These are phyloP conservation scores for Brassica carinata DNA, from an alignment of 345 rosid genomes.

Conservation along the genomic window DNA sequence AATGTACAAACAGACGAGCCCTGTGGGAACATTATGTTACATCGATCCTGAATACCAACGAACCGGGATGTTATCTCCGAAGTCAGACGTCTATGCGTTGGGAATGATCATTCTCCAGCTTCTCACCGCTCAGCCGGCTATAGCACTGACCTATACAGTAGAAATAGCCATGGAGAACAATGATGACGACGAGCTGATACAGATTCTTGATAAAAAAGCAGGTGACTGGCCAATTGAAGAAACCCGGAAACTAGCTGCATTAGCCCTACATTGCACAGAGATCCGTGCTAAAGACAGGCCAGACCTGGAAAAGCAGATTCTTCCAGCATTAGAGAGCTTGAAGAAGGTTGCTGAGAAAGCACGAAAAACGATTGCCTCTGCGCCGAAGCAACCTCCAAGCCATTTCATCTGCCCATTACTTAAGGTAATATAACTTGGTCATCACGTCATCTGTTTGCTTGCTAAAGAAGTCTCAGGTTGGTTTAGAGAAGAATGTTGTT, in stretches of 20 bases:
- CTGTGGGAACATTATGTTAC: slow-evolving; percentile 81
- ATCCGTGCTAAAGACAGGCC: slow-evolving; percentile 63
- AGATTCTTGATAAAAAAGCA: slow-evolving; percentile 66
- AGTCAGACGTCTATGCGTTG: slow-evolving; percentile 82
- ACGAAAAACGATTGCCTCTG: slow-evolving; percentile 21
- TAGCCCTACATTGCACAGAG: slow-evolving; percentile 76
- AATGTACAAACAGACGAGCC: slow-evolving; percentile 57
- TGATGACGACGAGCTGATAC: slow-evolving; percentile 28
- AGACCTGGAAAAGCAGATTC: slow-evolving; percentile 56
- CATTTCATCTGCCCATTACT: slow-evolving; percentile 83
- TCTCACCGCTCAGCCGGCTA: slow-evolving; percentile 79
- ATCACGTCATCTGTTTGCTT: slow-evolving; percentile 10
- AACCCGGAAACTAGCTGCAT: slow-evolving; percentile 54
- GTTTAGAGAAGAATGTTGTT: neutral
- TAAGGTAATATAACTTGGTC: slow-evolving; percentile 49
- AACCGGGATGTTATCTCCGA: slow-evolving; percentile 70
- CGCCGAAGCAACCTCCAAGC: slow-evolving; percentile 45
- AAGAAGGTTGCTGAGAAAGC: slow-evolving; percentile 57
- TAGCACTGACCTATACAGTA: slow-evolving; percentile 61
- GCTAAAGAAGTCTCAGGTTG: slow-evolving; percentile 10
- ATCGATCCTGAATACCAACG: slow-evolving; percentile 93
- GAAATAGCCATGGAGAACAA: slow-evolving; percentile 63
- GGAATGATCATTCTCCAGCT: slow-evolving; percentile 85
- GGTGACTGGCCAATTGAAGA: slow-evolving; percentile 82
- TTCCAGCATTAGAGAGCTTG: slow-evolving; percentile 67